Evolutionary conservation across 1,139 yeast genomes (phyloP), one percentile per base, ranked within the genome.

Genomic region (Suhomyces guaymorum): DNA sequence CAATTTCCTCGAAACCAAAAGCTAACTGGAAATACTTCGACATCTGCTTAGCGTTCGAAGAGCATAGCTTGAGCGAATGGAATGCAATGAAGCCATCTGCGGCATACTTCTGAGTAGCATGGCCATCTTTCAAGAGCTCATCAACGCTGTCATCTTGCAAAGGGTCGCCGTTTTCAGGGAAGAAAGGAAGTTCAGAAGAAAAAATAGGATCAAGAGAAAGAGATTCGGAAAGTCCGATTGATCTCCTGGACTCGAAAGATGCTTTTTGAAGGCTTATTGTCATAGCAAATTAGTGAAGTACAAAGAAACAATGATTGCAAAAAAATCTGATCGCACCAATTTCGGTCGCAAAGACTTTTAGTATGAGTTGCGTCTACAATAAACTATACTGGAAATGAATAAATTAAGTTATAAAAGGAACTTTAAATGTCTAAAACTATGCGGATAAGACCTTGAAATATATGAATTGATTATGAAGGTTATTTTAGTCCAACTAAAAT

Each of bases 1-100:
- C 94, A 30, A 81, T 55, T 29, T 73, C 76, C 18, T 63, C 48
- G 54, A 86, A 86, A 0, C 94, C 95, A 65, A 80, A 73, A 4
- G 75, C 58, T 11, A 69, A 49, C 32, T 75, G 69, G 39, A 80
- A 75, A 50, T 69, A 75, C 18, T 61, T 56, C 0, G 94, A 80
- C 38, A 78, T 67, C 44, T 78, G 78, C 43, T 77, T 80, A 16
- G 94, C 86, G 46, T 84, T 84, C 7, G 87, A 74, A 19, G 65
- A 75, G 70, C 80, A 79, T 7, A 63, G 42, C 36, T 59, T 64
- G 11, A 66, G 40, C 3, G 62, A 57, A 43, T 61, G 65, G 43
- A 65, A 65, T 18, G 48, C 53, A 7, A 58, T 22, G 43, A 66
- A 57, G 12, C 70, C 70, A 46, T 66, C 72, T 12, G 36, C 35